A percentile compares a stretch with the other conserved stretches of the same genome.
Evolutionary conservation across 2,329 filamentous ascomycete species (phyloP).

Genomic region (Hypoxylon sp.): DNA sequence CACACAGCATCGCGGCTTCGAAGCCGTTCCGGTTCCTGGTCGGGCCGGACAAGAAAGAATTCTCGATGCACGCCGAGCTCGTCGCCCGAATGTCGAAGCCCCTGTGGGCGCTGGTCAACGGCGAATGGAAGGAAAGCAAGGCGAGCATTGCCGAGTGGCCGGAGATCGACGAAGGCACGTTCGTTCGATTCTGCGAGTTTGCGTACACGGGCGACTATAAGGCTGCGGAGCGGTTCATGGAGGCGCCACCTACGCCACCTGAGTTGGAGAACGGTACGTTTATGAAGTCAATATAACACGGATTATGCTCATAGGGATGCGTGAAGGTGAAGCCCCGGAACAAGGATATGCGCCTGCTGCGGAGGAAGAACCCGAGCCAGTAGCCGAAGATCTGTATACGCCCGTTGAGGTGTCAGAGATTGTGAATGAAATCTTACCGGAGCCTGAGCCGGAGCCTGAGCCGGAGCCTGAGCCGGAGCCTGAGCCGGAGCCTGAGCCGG

Average conservation of each 20-base stretch:
- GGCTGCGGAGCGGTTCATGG: slow-evolving; percentile 47
- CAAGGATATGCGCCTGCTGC: too few species aligned
- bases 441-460: background rate
- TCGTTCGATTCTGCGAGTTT: slow-evolving; percentile 62
- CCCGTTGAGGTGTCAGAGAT: too few species aligned
- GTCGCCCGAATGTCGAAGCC: slow-evolving; percentile 59
- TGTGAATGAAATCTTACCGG: too few species aligned
- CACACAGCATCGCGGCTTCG: slow-evolving; percentile 34
- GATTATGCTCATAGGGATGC: background rate
- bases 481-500: background rate
- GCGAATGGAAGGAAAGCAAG: slow-evolving; percentile 58
- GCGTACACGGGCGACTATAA: slow-evolving; percentile 62
- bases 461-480: slow-evolving; percentile 1
- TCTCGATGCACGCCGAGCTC: slow-evolving; percentile 60
- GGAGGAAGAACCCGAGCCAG: too few species aligned
- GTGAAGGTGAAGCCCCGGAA: background rate
- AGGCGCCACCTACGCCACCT: background rate
- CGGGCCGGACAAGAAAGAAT: slow-evolving; percentile 58
- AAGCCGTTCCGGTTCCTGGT: slow-evolving; percentile 54
- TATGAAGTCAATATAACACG: background rate
- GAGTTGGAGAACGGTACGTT: slow-evolving; percentile 4
- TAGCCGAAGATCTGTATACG: too few species aligned
- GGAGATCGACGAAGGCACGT: slow-evolving; percentile 62
- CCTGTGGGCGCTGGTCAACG: slow-evolving; percentile 59
- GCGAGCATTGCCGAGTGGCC: slow-evolving; percentile 58